Evolutionary conservation across 257 asterid genomes (phyloP).

Genomic region (Eustoma russellianum): DNA sequence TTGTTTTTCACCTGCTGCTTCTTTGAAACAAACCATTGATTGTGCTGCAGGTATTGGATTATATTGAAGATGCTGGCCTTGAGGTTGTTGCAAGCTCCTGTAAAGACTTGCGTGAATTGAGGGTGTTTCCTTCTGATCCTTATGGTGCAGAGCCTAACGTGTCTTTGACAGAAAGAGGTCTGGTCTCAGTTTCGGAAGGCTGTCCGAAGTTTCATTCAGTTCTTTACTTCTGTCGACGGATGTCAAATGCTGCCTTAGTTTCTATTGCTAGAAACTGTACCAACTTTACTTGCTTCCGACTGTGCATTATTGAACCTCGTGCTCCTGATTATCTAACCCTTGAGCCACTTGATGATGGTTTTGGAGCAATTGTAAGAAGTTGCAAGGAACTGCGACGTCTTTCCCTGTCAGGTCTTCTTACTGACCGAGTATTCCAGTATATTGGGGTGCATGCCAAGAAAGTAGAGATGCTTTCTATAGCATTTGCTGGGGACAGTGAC

Average conservation of each 20-base stretch:
- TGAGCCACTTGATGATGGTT: conserved; percentile 77
- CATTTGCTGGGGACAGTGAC: conserved; percentile 95
- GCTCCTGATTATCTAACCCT: conserved; percentile 68
- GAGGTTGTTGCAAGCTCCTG: conserved; percentile 68
- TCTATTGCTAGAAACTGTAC: conserved; percentile 74
- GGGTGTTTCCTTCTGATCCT: conserved; percentile 97
- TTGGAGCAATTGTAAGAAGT: conserved; percentile 82
- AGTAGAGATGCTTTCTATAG: conserved; percentile 90
- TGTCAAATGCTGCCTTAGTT: conserved; percentile 84
- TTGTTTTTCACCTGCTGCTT: no score
- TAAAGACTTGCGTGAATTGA: conserved; percentile 73
- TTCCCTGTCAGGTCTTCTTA: conserved; percentile 78
- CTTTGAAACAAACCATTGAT: not conserved
- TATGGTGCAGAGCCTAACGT: conserved; percentile 71
- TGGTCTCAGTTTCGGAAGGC: conserved; percentile 78
- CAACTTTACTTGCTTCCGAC: conserved; percentile 60
- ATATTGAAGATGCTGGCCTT: conserved; percentile 83
- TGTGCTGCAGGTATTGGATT: conserved; percentile 63
- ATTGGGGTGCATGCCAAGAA: conserved; percentile 84
- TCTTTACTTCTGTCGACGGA: conserved; percentile 89
- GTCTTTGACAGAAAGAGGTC: conserved; percentile 80
- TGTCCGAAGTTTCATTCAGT: conserved; percentile 90
- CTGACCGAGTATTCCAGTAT: conserved; percentile 63
- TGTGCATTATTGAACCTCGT: conserved; percentile 76
- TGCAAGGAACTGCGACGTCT: conserved; percentile 82